phyloP scores from a whole-genome alignment of 2,329 filamentous ascomycete genomes.

The Penicillium carneum region DNA sequence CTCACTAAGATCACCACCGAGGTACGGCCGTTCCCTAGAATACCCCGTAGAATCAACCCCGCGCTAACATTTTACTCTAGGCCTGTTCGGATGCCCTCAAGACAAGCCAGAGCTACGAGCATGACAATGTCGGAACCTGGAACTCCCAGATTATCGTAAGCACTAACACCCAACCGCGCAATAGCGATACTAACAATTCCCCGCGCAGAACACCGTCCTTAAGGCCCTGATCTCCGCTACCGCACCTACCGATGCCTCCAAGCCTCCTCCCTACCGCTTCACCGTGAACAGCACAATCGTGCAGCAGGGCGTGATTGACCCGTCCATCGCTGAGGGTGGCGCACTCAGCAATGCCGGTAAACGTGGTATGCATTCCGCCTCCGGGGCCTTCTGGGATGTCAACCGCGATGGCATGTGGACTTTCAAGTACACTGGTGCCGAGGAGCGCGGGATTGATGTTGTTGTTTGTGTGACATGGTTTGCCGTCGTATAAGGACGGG shows the following conservation, averaged over 20 bases:
- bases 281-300: conserved; percentile 98
- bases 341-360: conserved; percentile 73
- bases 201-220: conserved; percentile 48
- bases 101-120: conserved; percentile 80
- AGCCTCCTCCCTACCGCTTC: conserved; percentile 79
- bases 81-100: conserved; percentile 82
- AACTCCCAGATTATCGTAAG: conserved; percentile 91
- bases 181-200: neutral
- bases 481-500: conserved; percentile 40
- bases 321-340: conserved; percentile 62
- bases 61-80: conserved; percentile 56
- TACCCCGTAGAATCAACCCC: neutral
- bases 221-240: conserved; percentile 54
- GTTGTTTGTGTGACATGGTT: conserved; percentile 60
- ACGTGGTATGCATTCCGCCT: conserved; percentile 69
- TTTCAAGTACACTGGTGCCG: conserved; percentile 58
- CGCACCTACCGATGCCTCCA: conserved; percentile 44
- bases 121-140: conserved; percentile 83
- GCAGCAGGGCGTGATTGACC: conserved; percentile 74
- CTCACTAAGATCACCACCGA: conserved; percentile 86
- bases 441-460: conserved; percentile 57
- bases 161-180: conserved; percentile 26
- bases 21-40: conserved; percentile 59
- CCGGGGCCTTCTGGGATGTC: conserved; percentile 60
- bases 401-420: conserved; percentile 63